These are phyloP conservation scores for Fusarium phyllophilum DNA, from an alignment of 2,329 filamentous ascomycete species.

Conservation along the genomic window DNA sequence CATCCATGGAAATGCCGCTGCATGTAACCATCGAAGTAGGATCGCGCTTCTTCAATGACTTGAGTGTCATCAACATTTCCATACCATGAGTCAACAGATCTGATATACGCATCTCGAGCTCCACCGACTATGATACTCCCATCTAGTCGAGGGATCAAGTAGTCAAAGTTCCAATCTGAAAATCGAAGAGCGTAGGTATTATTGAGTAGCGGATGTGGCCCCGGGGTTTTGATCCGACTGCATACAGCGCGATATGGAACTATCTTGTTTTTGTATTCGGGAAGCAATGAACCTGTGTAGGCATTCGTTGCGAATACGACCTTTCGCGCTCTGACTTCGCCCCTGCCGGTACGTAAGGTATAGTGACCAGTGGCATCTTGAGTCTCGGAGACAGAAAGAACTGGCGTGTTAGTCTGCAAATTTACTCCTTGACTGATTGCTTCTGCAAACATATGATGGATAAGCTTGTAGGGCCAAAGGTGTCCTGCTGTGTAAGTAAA, in stretches of 20 bases:
- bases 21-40: neutral
- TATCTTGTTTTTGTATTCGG: neutral
- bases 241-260: neutral
- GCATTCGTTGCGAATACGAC: neutral
- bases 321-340: neutral
- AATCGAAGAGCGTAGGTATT: neutral
- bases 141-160: neutral
- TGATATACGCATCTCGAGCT: neutral
- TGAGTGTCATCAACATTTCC: neutral
- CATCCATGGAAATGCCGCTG: neutral
- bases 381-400: neutral
- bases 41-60: fast-evolving
- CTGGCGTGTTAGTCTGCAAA: neutral
- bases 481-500: neutral
- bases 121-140: neutral
- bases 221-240: neutral
- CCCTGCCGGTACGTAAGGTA: fast-evolving
- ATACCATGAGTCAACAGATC: neutral
- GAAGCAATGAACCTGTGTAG: neutral
- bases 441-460: neutral
- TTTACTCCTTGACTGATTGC: neutral
- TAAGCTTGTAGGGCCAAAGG: neutral
- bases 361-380: neutral
- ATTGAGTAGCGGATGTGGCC: neutral
- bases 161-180: neutral